Evolutionary conservation across 306 rosid species (phyloP).

Genomic region (Spatholobus suberectus): DNA sequence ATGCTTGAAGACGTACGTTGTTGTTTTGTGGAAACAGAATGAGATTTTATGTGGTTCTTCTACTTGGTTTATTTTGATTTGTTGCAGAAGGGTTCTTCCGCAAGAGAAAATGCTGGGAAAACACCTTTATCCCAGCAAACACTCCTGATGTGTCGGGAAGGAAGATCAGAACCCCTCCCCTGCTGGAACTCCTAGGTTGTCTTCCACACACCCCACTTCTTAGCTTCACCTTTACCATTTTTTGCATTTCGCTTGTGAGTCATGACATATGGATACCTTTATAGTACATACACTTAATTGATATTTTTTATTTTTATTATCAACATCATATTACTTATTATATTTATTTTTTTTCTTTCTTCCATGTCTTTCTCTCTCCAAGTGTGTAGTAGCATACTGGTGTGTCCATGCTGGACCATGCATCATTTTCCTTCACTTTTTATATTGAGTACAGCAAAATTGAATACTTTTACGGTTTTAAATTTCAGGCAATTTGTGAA

Average conservation of each 20-base stretch:
- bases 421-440: too few species aligned
- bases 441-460: neutral
- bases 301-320: too few species aligned
- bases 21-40: neutral
- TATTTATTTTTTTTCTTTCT: too few species aligned
- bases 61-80: neutral
- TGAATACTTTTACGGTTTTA: neutral
- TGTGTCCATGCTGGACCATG: too few species aligned
- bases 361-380: too few species aligned
- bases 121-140: neutral
- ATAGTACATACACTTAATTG: too few species aligned
- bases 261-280: too few species aligned
- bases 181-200: neutral
- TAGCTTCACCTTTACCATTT: neutral
- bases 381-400: too few species aligned
- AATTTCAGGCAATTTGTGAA: neutral
- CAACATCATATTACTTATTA: too few species aligned
- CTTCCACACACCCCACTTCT: too few species aligned
- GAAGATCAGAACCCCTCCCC: neutral
- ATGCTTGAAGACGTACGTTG: neutral
- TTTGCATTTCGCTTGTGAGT: neutral
- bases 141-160: too few species aligned
- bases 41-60: neutral
- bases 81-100: neutral
- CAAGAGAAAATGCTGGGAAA: neutral